Percentiles rank a stretch among this genome's conserved stretches.
Evolutionary conservation across 345 rosid genomes (phyloP).

Genomic region (Ailanthus altissimus): DNA sequence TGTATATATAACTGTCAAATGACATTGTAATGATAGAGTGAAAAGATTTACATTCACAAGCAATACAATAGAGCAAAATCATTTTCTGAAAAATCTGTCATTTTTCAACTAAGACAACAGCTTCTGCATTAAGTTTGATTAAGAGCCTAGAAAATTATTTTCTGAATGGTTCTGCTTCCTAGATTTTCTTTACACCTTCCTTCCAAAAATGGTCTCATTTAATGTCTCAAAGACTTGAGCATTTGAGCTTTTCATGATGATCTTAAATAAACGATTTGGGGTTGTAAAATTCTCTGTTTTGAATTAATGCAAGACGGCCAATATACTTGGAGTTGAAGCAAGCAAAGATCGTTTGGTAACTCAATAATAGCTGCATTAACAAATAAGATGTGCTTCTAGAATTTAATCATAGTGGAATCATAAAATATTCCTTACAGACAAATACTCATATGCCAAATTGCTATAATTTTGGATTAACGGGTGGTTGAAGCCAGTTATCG

Average conservation of each 20-base stretch:
- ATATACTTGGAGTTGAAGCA: neutral
- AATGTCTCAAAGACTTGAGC: neutral
- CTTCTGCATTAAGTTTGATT: constrained; percentile 19
- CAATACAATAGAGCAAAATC: too few relatives aligned
- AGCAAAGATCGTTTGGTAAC: neutral
- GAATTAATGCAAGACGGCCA: neutral
- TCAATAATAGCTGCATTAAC: neutral
- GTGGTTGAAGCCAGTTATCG: neutral
- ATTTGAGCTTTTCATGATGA: neutral
- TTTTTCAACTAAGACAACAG: too few relatives aligned
- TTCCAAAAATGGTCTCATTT: neutral
- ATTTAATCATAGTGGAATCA: neutral
- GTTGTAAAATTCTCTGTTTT: neutral
- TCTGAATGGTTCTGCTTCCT: constrained; percentile 10
- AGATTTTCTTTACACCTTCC: neutral
- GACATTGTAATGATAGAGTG: too few relatives aligned
- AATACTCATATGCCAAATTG: neutral
- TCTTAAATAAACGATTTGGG: neutral
- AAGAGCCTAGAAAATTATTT: constrained; percentile 30
- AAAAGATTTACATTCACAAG: too few relatives aligned
- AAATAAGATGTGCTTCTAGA: neutral
- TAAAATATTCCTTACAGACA: neutral
- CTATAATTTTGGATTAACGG: neutral
- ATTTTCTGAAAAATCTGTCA: too few relatives aligned
- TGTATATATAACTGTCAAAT: too few relatives aligned